Percentiles rank a stretch among this genome's conserved stretches.
These are phyloP conservation scores for Akanthomyces dipterigenus DNA, from an alignment of 2,329 filamentous ascomycete genomes.

Conservation along the genomic window DNA sequence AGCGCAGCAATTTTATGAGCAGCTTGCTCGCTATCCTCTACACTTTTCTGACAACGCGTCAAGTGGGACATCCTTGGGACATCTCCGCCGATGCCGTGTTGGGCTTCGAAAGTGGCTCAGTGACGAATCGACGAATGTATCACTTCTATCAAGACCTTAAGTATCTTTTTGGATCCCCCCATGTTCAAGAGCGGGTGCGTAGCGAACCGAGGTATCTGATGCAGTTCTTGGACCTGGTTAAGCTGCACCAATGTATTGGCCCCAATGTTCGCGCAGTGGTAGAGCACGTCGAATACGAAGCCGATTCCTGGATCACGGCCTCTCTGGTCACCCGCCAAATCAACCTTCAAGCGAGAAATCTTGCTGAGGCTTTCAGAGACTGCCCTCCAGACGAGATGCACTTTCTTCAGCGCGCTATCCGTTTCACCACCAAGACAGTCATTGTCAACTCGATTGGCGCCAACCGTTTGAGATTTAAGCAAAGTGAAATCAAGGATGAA, in stretches of 20 bases:
- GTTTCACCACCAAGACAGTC: constrained; percentile 71
- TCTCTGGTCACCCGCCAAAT: constrained; percentile 92
- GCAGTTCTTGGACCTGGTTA: constrained; percentile 92
- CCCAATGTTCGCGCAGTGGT: constrained; percentile 85
- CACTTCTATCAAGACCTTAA: constrained; percentile 96
- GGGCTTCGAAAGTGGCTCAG: constrained; percentile 88
- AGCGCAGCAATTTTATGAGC: constrained; percentile 90
- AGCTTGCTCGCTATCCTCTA: constrained; percentile 95
- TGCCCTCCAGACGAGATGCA: constrained; percentile 56
- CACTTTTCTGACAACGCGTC: constrained; percentile 90
- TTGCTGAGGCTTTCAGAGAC: constrained; percentile 78
- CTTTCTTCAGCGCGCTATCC: constrained; percentile 64
- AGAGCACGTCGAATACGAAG: constrained; percentile 97
- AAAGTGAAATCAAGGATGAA: constrained; percentile 82
- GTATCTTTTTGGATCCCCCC: constrained; percentile 80
- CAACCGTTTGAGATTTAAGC: constrained; percentile 79
- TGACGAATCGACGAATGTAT: constrained; percentile 92
- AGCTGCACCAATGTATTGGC: constrained; percentile 94
- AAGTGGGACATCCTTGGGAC: constrained; percentile 90
- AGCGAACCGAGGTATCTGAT: constrained; percentile 80
- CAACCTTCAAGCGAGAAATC: constrained; percentile 82
- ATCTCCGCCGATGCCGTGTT: constrained; percentile 80
- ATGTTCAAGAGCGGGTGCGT: constrained; percentile 79
- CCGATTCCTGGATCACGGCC: constrained; percentile 95
- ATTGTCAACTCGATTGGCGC: constrained; percentile 83